These are phyloP conservation scores for Periglandula ipomoeae DNA, from an alignment of 2,329 filamentous ascomycete genomes.

Conservation along the genomic window DNA sequence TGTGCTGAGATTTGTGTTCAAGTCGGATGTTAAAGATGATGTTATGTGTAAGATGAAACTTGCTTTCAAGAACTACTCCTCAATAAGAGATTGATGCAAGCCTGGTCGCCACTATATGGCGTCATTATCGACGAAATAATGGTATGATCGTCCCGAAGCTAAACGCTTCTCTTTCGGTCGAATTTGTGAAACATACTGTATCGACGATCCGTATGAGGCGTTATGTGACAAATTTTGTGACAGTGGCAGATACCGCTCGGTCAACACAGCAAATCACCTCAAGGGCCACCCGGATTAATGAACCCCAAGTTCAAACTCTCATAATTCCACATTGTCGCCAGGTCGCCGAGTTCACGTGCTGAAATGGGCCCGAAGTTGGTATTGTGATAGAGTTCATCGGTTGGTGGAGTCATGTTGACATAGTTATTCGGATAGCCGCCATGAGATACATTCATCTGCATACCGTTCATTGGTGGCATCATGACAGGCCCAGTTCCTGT, in stretches of 20 bases:
- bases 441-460: background rate
- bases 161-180: no score
- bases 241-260: background rate
- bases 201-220: no score
- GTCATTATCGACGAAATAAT: no score
- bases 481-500: background rate
- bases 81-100: no score
- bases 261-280: background rate
- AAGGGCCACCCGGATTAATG: conserved; percentile 11
- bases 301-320: conserved; percentile 24
- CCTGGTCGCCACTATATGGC: no score
- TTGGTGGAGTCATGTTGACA: conserved; percentile 10
- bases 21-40: background rate
- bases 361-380: conserved; percentile 19
- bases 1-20: background rate
- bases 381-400: conserved; percentile 8
- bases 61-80: background rate
- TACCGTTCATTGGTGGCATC: conserved; percentile 1
- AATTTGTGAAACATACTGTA: no score
- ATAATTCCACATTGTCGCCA: conserved; percentile 25
- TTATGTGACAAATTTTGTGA: no score
- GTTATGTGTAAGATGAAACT: background rate
- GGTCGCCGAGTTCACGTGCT: conserved; percentile 23
- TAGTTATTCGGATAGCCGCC: conserved; percentile 3
- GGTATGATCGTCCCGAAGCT: no score